These are phyloP conservation scores for Hericium rajendrae DNA, from an alignment of 768 basidiomycete species.

Conservation along the genomic window DNA sequence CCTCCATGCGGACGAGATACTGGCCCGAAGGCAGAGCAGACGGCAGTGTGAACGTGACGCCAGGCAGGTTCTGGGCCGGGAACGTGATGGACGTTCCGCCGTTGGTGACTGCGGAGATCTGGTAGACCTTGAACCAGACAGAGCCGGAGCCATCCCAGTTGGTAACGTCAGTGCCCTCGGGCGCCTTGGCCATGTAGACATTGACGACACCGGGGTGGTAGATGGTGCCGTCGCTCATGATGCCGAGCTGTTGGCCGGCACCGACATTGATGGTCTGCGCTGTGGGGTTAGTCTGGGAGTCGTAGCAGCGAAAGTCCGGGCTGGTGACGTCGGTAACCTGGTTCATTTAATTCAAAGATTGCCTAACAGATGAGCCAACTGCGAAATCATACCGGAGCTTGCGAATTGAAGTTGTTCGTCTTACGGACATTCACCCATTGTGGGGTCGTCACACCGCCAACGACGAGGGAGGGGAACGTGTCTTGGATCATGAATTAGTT, in stretches of 20 bases:
- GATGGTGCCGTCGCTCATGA: constrained; percentile 31
- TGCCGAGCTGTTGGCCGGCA: constrained; percentile 35
- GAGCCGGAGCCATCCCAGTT: constrained; percentile 33
- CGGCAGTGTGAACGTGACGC: constrained; percentile 22
- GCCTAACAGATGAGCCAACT: constrained; percentile 1
- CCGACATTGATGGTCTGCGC: constrained; percentile 35
- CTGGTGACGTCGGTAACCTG: constrained; percentile 39
- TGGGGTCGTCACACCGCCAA: constrained; percentile 28
- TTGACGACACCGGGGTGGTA: constrained; percentile 38
- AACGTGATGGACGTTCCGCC: constrained; percentile 37
- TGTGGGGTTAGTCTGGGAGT: constrained; percentile 27
- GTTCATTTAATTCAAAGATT: neutral
- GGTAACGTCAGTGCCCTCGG: constrained; percentile 24
- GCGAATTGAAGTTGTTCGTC: constrained; percentile 41
- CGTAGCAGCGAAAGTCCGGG: constrained; percentile 40
- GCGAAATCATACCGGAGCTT: constrained; percentile 22
- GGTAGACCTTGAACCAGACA: constrained; percentile 44
- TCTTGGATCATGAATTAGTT: constrained; percentile 18
- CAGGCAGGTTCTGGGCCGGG: constrained; percentile 30
- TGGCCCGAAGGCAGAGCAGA: constrained; percentile 32
- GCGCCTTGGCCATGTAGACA: constrained; percentile 38
- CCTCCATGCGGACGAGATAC: constrained; percentile 39
- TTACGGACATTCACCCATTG: constrained; percentile 34
- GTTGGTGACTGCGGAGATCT: constrained; percentile 36
- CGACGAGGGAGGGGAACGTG: constrained; percentile 35